Conservation (phyloP, 2,329 filamentous ascomycete species). For the Ophiostoma ulmi region DNA sequence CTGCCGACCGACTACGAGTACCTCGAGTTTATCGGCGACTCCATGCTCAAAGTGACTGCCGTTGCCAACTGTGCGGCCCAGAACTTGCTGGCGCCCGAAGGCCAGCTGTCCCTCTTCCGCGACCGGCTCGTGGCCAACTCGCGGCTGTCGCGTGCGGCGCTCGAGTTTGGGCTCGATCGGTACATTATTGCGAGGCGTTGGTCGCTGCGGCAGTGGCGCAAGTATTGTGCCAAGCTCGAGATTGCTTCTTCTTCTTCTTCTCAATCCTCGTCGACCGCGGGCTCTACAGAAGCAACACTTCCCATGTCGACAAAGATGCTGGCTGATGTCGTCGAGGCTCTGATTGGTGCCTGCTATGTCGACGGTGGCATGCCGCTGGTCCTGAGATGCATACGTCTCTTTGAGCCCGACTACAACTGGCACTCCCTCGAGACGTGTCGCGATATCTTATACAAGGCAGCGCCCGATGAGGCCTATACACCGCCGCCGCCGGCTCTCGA, state of each 20-base stretch:
- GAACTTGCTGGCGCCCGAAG: slow-evolving; percentile 67
- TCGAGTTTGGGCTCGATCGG: slow-evolving; percentile 59
- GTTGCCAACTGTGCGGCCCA: slow-evolving; percentile 58
- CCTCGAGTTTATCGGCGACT: slow-evolving; percentile 83
- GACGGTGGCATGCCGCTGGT: slow-evolving; percentile 63
- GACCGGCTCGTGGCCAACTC: slow-evolving; percentile 68
- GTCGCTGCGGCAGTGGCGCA: slow-evolving; percentile 66
- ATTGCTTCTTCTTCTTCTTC: neutral
- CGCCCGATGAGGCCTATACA: slow-evolving; percentile 36
- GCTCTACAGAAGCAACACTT: slow-evolving; percentile 28
- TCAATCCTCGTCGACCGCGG: neutral
- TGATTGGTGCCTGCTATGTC: slow-evolving; percentile 70
- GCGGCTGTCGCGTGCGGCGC: slow-evolving; percentile 61
- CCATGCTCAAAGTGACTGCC: slow-evolving; percentile 69
- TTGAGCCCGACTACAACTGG: slow-evolving; percentile 60
- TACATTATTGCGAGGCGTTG: slow-evolving; percentile 68
- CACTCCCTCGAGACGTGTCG: slow-evolving; percentile 40
- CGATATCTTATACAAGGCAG: slow-evolving; percentile 41
- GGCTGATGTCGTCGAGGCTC: slow-evolving; percentile 80
- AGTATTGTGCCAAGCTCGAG: slow-evolving; percentile 45
- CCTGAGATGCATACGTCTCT: slow-evolving; percentile 57
- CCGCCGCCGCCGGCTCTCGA: slow-evolving; percentile 51
- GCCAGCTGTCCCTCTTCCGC: slow-evolving; percentile 64
- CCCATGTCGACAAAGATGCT: slow-evolving; percentile 68
- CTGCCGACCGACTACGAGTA: slow-evolving; percentile 69